Percentiles rank a stretch among this genome's conserved stretches.
Evolutionary conservation across 2,329 filamentous ascomycete species (phyloP).

Genomic region (Paecilomyces formosus): DNA sequence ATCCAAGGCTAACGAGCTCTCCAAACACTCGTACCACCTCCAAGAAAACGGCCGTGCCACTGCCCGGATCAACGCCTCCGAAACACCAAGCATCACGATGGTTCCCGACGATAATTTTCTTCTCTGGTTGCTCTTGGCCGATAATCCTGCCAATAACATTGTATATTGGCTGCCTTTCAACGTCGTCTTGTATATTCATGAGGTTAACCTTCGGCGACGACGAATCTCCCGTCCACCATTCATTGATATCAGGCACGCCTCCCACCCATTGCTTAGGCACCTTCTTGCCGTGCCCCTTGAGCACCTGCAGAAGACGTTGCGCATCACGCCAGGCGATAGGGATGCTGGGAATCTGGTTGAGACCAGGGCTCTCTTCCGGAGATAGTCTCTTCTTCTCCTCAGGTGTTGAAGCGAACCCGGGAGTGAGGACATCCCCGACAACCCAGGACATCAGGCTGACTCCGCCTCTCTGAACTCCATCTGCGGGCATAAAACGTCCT

Average conservation of each 20-base stretch:
- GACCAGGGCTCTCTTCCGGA: conserved; percentile 61
- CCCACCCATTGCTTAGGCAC: conserved; percentile 67
- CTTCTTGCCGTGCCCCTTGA: conserved; percentile 66
- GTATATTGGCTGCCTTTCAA: conserved; percentile 75
- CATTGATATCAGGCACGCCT: conserved; percentile 63
- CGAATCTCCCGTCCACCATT: conserved; percentile 79
- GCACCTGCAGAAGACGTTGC: conserved; percentile 64
- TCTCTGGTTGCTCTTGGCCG: conserved; percentile 75
- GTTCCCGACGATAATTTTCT: conserved; percentile 83
- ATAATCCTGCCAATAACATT: conserved; percentile 80
- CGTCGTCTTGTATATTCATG: conserved; percentile 80
- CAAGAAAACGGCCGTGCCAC: conserved; percentile 83
- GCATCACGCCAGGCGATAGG: conserved; percentile 88
- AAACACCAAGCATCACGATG: conserved; percentile 91
- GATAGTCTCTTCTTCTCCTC: conserved; percentile 54
- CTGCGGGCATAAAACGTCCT: conserved; percentile 71
- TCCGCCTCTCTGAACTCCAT: conserved; percentile 73
- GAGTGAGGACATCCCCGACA: conserved; percentile 84
- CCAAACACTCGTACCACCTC: conserved; percentile 83
- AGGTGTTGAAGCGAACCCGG: conserved; percentile 61
- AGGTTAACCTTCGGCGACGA: conserved; percentile 72
- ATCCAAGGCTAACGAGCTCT: conserved; percentile 66
- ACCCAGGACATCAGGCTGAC: conserved; percentile 78
- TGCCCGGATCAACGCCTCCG: conserved; percentile 77
- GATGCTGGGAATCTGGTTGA: conserved; percentile 80